A percentile compares a stretch with the other conserved stretches of the same genome.
These are phyloP conservation scores for Diddensiella santjacobensis DNA, from an alignment of 805 yeast species.

Conservation along the genomic window DNA sequence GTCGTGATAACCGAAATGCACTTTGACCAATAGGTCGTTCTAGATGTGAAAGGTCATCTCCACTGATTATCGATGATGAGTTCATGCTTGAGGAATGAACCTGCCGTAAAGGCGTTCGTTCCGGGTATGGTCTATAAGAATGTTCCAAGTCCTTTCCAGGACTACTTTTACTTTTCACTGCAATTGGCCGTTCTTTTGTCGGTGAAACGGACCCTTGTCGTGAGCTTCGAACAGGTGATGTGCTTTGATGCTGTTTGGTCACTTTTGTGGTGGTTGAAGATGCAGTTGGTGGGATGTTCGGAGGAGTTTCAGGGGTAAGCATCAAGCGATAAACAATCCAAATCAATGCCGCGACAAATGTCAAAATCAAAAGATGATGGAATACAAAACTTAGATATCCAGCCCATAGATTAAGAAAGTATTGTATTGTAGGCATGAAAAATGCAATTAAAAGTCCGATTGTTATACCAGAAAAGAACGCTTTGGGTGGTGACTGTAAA, in stretches of 20 bases:
- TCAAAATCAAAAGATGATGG: conserved; percentile 13
- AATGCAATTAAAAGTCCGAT: conserved; percentile 15
- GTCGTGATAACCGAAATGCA: conserved; percentile 14
- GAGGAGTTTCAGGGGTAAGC: conserved; percentile 1
- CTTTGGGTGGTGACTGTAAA: conserved; percentile 11
- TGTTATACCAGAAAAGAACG: conserved; percentile 16
- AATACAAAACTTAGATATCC: conserved; percentile 7
- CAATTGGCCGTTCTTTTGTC: background rate
- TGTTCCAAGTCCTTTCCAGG: conserved; percentile 1
- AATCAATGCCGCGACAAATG: conserved; percentile 12
- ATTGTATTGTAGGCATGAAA: conserved; percentile 13
- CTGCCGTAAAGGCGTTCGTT: conserved; percentile 4
- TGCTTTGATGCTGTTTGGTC: background rate
- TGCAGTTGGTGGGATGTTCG: background rate
- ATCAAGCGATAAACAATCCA: conserved; percentile 4
- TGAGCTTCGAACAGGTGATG: background rate
- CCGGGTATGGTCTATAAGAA: conserved; percentile 15
- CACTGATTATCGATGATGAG: conserved; percentile 12
- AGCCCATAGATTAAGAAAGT: conserved; percentile 18
- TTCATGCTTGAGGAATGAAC: background rate
- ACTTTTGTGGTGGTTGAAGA: background rate
- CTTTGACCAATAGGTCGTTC: conserved; percentile 17
- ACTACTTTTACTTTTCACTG: background rate
- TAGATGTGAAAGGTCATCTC: conserved; percentile 17
- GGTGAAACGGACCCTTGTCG: background rate